phyloP scores from a whole-genome alignment of 2,329 filamentous ascomycete species.

The Stylonectria norvegica region DNA sequence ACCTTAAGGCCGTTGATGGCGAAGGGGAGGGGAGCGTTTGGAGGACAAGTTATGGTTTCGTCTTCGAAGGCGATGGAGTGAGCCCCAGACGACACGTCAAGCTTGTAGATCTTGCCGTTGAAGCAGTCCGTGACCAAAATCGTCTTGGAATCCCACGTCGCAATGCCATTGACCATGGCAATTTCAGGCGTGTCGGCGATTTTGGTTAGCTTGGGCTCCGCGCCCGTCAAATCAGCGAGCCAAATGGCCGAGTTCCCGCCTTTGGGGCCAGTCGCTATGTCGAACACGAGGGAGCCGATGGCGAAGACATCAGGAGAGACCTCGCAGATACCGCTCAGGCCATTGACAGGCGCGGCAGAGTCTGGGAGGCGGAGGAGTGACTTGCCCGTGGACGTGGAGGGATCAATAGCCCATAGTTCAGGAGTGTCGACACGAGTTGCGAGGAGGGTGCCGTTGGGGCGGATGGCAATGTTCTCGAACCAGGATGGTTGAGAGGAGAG shows the following conservation, averaged over 20 bases:
- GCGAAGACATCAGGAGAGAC: constrained; percentile 18
- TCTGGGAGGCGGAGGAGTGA: constrained; percentile 9
- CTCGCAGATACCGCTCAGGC: constrained; percentile 18
- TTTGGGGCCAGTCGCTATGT: constrained; percentile 8
- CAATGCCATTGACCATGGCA: constrained; percentile 19
- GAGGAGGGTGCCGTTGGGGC: constrained; percentile 12
- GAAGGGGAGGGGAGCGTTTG: constrained; percentile 9
- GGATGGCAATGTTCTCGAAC: constrained; percentile 21
- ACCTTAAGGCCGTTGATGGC: constrained; percentile 21
- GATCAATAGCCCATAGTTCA: constrained; percentile 18
- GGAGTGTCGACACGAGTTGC: constrained; percentile 20
- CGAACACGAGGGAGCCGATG: constrained; percentile 14
- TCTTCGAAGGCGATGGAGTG: constrained; percentile 14
- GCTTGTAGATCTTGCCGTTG: constrained; percentile 17
- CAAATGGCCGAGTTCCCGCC: constrained; percentile 15
- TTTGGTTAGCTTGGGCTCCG: constrained; percentile 8
- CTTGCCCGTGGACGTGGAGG: constrained; percentile 10
- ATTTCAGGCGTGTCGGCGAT: constrained; percentile 5
- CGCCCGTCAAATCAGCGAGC: constrained; percentile 15
- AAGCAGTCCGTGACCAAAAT: constrained; percentile 18
- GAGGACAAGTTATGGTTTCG: constrained; percentile 14
- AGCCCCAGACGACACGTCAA: constrained; percentile 10
- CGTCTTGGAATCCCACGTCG: constrained; percentile 18
- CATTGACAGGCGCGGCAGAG: constrained; percentile 4
- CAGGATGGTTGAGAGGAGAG: constrained; percentile 18